Evolutionary conservation across 2,329 filamentous ascomycete genomes (phyloP), one percentile per base, ranked within the genome.

Genomic region (Hortaea sp.): DNA sequence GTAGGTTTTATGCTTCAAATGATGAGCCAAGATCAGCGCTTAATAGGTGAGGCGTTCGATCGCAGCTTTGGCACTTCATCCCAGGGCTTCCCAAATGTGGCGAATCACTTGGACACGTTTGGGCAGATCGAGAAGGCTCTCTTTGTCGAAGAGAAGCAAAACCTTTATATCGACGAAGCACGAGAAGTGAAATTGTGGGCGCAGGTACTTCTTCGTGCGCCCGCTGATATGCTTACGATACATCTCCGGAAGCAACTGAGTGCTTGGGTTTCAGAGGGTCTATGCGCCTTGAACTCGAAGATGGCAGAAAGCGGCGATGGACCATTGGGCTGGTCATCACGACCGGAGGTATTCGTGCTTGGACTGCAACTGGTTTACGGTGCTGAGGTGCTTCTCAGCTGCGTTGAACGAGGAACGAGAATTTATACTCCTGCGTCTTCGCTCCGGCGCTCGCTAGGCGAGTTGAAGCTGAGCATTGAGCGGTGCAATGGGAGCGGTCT

Each of bases 91-190:
- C 5, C 10, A 1, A 42, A 46, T 4, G 50, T 58, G 2, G 43
- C 44, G 5, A 45, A 51, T 9, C 47, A 50, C 20, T 30, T 61
- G 20, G 31, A 39, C 12, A 37, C 38, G 1, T 28, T 37, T 13
- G 56, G 62, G 4, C 63, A 64, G 37, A 66, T 70, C 55, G 77
- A 86, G 59, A 77, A 81, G 51, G 73, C 81, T 3, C 76, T 98
- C 0, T 98, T 98, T 62, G 82, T 78, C 0, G 76, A 88, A 46
- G 92, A 98, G 66, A 89, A 94, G 63, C 88, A 94, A 62, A 98
- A 98, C 61, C 74, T 95, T n/a, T 97, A 87, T 63, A 71, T 90
- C 42, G 90, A 97, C 62, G 82, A 88, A 55, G 78, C 87, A 5
- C 74, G 81, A 41, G 89, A 95, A 63, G 73, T 81, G 3, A 67